Evolutionary conservation across 2,329 filamentous ascomycete species (phyloP).

Genomic region (Colletotrichum graminicola): DNA sequence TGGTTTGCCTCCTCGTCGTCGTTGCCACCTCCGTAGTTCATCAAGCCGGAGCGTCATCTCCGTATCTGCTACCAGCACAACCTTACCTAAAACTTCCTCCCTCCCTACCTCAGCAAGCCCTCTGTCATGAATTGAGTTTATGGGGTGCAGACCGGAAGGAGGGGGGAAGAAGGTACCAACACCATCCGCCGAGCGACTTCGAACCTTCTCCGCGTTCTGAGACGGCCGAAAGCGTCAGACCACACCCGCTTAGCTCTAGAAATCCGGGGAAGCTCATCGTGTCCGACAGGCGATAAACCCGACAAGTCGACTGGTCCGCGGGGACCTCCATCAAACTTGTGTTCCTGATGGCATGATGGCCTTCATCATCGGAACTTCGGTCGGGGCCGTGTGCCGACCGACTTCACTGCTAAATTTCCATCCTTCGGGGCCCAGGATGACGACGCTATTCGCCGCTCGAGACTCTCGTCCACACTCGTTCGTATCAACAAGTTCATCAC

Average conservation of each 20-base stretch:
- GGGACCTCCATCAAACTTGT: constrained; percentile 14
- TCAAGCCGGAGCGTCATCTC: constrained; percentile 29
- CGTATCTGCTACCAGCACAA: constrained; percentile 12
- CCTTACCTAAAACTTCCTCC: constrained; percentile 15
- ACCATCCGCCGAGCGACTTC: not conserved
- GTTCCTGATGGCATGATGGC: constrained; percentile 21
- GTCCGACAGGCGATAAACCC: constrained; percentile 20
- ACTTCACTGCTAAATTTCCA: constrained; percentile 5
- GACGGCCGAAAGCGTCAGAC: constrained; percentile 36
- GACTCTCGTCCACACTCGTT: not conserved
- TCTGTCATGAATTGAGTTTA: constrained; percentile 24
- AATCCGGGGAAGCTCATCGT: constrained; percentile 38
- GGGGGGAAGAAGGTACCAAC: not conserved
- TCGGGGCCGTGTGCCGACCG: constrained; percentile 25
- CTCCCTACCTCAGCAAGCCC: constrained; percentile 1
- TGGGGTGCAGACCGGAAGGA: constrained; percentile 5
- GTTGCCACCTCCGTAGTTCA: not conserved
- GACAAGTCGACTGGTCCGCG: constrained; percentile 22
- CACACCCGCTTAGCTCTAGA: constrained; percentile 9
- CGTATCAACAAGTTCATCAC: constrained; percentile 5
- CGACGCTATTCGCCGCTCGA: constrained; percentile 4
- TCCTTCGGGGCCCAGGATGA: not conserved
- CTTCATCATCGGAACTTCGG: constrained; percentile 1
- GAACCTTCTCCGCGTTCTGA: constrained; percentile 35
- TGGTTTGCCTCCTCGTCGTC: not conserved